Base-by-base conservation (phyloP, 768 basidiomycete species). In the Termitomyces sp. region DNA sequence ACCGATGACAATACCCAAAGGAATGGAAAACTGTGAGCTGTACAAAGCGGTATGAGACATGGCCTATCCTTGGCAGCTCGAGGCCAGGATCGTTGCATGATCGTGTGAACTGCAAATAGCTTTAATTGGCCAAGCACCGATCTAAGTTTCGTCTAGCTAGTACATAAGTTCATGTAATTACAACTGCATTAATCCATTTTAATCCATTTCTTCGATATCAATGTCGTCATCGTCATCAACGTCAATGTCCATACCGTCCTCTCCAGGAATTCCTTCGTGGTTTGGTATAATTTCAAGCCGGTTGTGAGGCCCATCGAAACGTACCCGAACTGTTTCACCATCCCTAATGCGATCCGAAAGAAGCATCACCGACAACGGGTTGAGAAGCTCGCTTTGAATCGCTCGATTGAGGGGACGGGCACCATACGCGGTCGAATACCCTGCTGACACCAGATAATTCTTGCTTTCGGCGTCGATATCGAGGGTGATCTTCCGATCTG, bases 381-480 rank as follows among this genome's bases (percentile, higher is more conserved):
- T 95, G 65, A 98, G 80, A 36, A 99, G 79, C 66, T 98, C 93
- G 64, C 81, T 87, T 73, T 97, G 95, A 63, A 99, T 95, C 4
- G 90, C 83, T 35, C 94, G 83, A 68, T 92, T 92, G 61, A 98
- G 80, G 1, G 96, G 97, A 43, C 96, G 85, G 56, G 95, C 96
- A 62, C 96, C 94, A 67, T 96, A 97, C 20, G 78, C 75, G 1
- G 92, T 77, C 48, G 89, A 89, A 72, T 92, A 94, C 0, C 90
- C 92, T 49, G 84, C 77, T 20, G 87, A 86, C 60, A 80, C 80
- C 32, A 94, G 81, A 67, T 86, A 92, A 55, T 82, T 77, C 72
- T 90, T 92, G 62, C 90, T 86, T 30, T 77, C 83, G n/a, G 79
- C 72, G 68, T 94, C 88, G 38, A 98, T 70, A 52, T 87, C 81